Evolutionary conservation across 352 stramenopile species (phyloP).

Genomic region (Globisporangium spiculum): DNA sequence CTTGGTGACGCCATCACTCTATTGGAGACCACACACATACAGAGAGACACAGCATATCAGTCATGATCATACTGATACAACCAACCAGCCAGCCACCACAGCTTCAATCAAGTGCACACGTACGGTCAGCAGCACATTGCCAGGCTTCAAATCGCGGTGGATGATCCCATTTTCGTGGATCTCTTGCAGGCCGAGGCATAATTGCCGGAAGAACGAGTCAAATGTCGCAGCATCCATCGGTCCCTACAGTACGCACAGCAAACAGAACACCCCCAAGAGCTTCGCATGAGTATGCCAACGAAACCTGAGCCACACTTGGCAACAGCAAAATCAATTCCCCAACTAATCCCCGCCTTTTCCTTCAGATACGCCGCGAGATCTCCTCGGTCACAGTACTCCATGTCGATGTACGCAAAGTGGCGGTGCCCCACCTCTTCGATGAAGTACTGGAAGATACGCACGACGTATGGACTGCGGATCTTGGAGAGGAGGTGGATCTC

Average conservation of each 20-base stretch:
- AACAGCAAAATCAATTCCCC: background rate
- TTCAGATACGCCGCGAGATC: conserved; percentile 44
- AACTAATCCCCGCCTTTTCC: conserved; percentile 23
- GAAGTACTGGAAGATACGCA: conserved; percentile 74
- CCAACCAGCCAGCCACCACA: background rate
- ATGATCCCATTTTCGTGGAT: conserved; percentile 68
- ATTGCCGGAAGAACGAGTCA: conserved; percentile 55
- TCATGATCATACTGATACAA: background rate
- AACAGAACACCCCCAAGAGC: background rate
- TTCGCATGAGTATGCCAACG: background rate
- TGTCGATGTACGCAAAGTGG: conserved; percentile 81
- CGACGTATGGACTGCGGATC: conserved; percentile 57
- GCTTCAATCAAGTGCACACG: background rate
- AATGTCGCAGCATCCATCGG: conserved; percentile 44
- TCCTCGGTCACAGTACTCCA: conserved; percentile 74
- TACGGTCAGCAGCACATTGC: conserved; percentile 74
- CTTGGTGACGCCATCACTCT: conserved; percentile 68
- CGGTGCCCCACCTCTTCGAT: conserved; percentile 74
- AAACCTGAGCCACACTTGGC: background rate
- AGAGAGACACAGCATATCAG: background rate
- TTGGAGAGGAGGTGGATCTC: conserved; percentile 66
- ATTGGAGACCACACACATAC: background rate
- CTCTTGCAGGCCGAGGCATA: conserved; percentile 63
- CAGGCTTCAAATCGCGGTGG: conserved; percentile 77
- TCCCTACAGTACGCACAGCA: conserved; percentile 22